Percentiles rank a stretch among this genome's conserved stretches.
Conservation (phyloP, 345 rosid species). For the Erysimum cheiranthoides region DNA sequence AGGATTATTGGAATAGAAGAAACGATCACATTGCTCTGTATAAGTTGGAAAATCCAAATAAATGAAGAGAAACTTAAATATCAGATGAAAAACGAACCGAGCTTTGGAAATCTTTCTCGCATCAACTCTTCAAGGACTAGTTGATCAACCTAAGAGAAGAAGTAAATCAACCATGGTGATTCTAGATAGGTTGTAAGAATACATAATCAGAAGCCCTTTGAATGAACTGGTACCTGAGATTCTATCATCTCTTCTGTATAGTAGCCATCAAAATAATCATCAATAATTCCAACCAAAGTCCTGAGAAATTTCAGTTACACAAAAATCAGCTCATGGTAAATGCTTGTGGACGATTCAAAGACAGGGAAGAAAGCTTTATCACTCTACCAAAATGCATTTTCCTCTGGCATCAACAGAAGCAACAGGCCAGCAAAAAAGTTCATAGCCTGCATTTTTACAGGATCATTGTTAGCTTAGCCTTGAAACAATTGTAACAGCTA, state of each 20-base stretch:
- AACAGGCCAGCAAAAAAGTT: conserved; percentile 96
- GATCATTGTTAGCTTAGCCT: conserved; percentile 23
- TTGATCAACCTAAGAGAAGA: conserved; percentile 82
- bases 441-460: conserved; percentile 81
- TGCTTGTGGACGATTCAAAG: neutral
- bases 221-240: conserved; percentile 70
- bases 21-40: conserved; percentile 47
- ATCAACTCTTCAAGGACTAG: conserved; percentile 94
- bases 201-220: conserved; percentile 19
- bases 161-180: neutral
- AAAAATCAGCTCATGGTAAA: conserved; percentile 13
- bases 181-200: conserved; percentile 1
- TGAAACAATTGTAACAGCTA: conserved; percentile 10
- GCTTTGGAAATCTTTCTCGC: conserved; percentile 92
- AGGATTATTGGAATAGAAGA: conserved; percentile 55
- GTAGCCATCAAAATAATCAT: conserved; percentile 92
- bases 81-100: conserved; percentile 70
- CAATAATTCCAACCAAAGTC: conserved; percentile 90
- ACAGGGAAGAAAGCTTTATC: conserved; percentile 28
- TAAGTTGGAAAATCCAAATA: conserved; percentile 25
- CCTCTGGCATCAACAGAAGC: conserved; percentile 98
- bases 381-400: conserved; percentile 97
- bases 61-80: conserved; percentile 12
- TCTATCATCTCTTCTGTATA: conserved; percentile 94
- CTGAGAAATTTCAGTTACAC: conserved; percentile 51